Conservation (phyloP, 2,329 filamentous ascomycete genomes). For the Exophiala sp. region DNA sequence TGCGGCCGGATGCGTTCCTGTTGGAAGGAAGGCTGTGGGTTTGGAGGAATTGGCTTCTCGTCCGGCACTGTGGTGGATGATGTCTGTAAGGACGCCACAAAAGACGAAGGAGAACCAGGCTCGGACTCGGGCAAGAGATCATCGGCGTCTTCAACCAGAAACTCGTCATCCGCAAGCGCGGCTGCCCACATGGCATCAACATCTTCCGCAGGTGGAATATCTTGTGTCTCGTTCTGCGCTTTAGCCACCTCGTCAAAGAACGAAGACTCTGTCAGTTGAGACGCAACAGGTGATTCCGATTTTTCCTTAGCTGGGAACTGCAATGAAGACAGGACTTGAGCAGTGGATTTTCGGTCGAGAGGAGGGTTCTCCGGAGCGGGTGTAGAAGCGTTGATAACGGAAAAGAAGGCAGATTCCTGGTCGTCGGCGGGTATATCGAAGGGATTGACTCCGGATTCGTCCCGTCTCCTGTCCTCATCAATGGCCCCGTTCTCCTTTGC, state of each 20-base stretch:
- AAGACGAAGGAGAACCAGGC: constrained; percentile 21
- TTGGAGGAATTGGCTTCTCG: constrained; percentile 7
- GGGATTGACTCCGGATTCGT: constrained; percentile 1
- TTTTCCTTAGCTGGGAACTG: constrained; percentile 31
- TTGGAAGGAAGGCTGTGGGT: constrained; percentile 22
- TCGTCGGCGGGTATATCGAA: constrained; percentile 12
- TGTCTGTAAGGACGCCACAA: constrained; percentile 16
- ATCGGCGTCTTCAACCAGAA: constrained; percentile 65
- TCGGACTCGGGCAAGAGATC: constrained; percentile 72
- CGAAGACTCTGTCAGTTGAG: constrained; percentile 27
- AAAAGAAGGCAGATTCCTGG: constrained; percentile 20
- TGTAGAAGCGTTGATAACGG: constrained; percentile 4
- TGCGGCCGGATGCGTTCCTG: constrained; percentile 24
- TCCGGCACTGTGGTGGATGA: constrained; percentile 29
- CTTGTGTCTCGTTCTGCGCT: constrained; percentile 4
- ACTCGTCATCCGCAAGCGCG: constrained; percentile 68
- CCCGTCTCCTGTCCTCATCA: background rate
- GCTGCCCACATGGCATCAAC: constrained; percentile 77
- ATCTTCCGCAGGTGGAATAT: constrained; percentile 48
- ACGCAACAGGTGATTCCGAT: constrained; percentile 32
- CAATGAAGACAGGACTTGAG: constrained; percentile 56
- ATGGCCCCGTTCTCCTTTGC: background rate
- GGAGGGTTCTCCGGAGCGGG: constrained; percentile 3
- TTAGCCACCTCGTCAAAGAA: constrained; percentile 21
- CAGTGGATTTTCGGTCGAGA: constrained; percentile 64